Percentiles rank a stretch among this genome's conserved stretches.
Conservation (phyloP, 1,284 basidiomycete species). For the Xerocomus minutiporus region DNA sequence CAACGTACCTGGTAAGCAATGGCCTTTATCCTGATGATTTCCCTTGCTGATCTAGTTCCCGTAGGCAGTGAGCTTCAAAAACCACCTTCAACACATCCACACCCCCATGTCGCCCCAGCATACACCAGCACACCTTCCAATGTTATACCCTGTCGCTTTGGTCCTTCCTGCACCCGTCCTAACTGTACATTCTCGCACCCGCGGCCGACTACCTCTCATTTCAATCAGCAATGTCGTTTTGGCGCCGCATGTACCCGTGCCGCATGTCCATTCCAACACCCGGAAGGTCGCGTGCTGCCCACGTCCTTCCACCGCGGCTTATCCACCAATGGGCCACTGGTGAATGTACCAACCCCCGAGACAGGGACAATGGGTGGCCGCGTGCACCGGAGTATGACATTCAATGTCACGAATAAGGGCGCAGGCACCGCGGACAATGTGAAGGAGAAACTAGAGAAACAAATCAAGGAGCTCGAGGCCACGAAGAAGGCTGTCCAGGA, state of each 20-base stretch:
- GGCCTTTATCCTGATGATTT: slow-evolving; percentile 1
- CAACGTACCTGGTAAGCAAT: slow-evolving; percentile 51
- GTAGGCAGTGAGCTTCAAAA: slow-evolving; percentile 43
- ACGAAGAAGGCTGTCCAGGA: slow-evolving; percentile 58
- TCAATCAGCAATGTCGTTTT: slow-evolving; percentile 61
- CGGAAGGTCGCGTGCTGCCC: slow-evolving; percentile 72
- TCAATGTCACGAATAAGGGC: slow-evolving; percentile 43
- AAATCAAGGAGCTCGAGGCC: slow-evolving; percentile 55
- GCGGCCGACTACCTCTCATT: slow-evolving; percentile 38
- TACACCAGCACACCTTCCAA: slow-evolving; percentile 33
- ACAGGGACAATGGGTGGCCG: slow-evolving; percentile 60
- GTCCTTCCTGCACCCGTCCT: slow-evolving; percentile 67
- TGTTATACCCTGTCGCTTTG: slow-evolving; percentile 66
- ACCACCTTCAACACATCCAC: slow-evolving; percentile 29
- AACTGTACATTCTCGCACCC: slow-evolving; percentile 71
- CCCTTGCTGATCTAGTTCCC: slow-evolving; percentile 3
- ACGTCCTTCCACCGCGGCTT: slow-evolving; percentile 72
- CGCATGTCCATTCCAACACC: slow-evolving; percentile 73
- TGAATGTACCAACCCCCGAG: slow-evolving; percentile 57
- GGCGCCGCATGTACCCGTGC: slow-evolving; percentile 75
- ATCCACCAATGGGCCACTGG: slow-evolving; percentile 52
- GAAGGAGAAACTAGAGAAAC: slow-evolving; percentile 53
- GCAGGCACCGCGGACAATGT: slow-evolving; percentile 30
- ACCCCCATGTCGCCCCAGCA: slow-evolving; percentile 16
- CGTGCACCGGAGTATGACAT: slow-evolving; percentile 62